A percentile compares a stretch with the other conserved stretches of the same genome.
phyloP scores from a whole-genome alignment of 495 filamentous ascomycete species.

The Penicillium dipodomyicola region DNA sequence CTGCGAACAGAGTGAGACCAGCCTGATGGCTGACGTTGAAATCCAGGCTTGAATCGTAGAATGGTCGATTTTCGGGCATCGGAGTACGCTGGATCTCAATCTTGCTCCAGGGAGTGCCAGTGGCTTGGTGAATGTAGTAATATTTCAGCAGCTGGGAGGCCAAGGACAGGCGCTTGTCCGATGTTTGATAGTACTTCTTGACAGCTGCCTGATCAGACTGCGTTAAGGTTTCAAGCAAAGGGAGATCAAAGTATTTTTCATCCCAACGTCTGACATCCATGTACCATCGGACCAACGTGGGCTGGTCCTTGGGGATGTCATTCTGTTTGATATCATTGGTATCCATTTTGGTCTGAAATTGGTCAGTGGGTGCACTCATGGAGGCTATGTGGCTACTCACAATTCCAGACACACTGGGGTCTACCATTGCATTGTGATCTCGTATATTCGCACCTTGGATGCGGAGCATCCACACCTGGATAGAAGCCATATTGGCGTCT shows the following conservation, averaged over 20 bases:
- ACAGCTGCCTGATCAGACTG: conserved; percentile 36
- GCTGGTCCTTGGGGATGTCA: conserved; percentile 13
- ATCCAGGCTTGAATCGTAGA: conserved; percentile 55
- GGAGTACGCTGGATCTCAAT: conserved; percentile 59
- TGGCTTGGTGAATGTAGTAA: conserved; percentile 61
- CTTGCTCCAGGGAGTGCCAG: conserved; percentile 62
- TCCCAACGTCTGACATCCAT: conserved; percentile 44
- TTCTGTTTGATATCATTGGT: conserved; percentile 15
- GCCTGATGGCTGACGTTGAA: conserved; percentile 93
- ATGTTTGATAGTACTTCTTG: conserved; percentile 37
- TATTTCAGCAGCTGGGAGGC: conserved; percentile 80
- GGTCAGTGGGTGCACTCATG: background rate
- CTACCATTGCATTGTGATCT: background rate
- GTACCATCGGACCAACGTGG: conserved; percentile 41
- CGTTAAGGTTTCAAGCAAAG: conserved; percentile 37
- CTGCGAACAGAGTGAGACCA: conserved; percentile 67
- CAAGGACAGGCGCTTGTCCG: conserved; percentile 53
- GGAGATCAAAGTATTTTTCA: conserved; percentile 31
- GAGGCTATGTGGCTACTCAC: background rate
- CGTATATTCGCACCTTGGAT: background rate
- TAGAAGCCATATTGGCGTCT: conserved; percentile 4
- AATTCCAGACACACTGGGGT: background rate
- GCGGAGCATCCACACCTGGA: background rate
- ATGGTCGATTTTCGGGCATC: conserved; percentile 62
- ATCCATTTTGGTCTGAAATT: conserved; percentile 9